Percentiles rank a stretch among this genome's conserved stretches.
phyloP scores from a whole-genome alignment of 2,329 filamentous ascomycete genomes.

The Venturia oleaginea region DNA sequence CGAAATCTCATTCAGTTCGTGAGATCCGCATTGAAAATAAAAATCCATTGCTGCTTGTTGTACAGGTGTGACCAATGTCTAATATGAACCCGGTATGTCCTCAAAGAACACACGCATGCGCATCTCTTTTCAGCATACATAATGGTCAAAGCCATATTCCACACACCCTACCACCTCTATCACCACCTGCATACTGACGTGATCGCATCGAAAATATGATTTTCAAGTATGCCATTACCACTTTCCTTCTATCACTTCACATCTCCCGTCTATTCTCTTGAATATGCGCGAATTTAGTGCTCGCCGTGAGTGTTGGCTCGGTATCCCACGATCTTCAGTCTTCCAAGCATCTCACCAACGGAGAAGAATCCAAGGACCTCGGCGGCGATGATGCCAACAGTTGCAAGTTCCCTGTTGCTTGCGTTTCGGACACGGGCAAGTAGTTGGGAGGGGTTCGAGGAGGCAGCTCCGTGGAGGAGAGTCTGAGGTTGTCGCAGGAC shows the following conservation, averaged over 20 bases:
- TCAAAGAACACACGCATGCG: conserved; percentile 1
- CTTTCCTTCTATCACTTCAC: not conserved
- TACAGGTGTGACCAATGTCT: conserved; percentile 2
- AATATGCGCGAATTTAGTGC: conserved; percentile 4
- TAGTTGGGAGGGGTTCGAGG: conserved; percentile 46
- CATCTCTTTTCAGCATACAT: conserved; percentile 7
- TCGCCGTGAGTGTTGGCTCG: conserved; percentile 18
- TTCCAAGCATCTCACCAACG: conserved; percentile 90
- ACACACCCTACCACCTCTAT: not conserved
- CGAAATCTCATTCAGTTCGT: not conserved
- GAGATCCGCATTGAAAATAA: not conserved
- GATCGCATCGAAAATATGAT: not conserved
- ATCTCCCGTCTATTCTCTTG: not conserved
- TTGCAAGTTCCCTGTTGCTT: conserved; percentile 58
- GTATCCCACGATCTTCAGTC: conserved; percentile 93
- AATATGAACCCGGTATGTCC: not conserved
- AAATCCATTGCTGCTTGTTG: not conserved
- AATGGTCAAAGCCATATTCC: not conserved
- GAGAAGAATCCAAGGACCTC: conserved; percentile 97
- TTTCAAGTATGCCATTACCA: not conserved
- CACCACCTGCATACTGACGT: not conserved
- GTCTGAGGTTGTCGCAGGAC: conserved; percentile 28
- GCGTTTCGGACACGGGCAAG: conserved; percentile 58
- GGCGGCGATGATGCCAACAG: conserved; percentile 68
- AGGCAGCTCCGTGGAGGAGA: conserved; percentile 19